Base-by-base conservation (phyloP, 2,329 filamentous ascomycete genomes). In the Paraconiothyrium sp. region DNA sequence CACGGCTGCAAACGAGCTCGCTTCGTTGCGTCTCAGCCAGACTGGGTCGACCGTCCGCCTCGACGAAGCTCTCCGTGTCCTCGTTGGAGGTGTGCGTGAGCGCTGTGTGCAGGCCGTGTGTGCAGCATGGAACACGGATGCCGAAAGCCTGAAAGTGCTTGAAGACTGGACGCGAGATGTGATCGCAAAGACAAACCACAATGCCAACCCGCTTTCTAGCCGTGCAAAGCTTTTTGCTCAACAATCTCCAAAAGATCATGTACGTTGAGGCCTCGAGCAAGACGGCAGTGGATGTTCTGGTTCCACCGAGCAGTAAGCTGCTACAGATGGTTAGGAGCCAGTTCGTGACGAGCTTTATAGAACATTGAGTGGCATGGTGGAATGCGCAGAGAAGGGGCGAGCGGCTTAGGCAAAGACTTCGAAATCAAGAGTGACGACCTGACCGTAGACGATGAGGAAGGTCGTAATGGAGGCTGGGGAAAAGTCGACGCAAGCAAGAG, bases 301-400 rank as follows among this genome's bases (percentile, higher is more conserved):
- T 91, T 27, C 90, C 94, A 20, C 96, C 95, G 5, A 90, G 93
- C 39, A 85, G 90, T 8, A 99, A 98, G 78, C 82, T 97, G 47
- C 83, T 98, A 47, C 92, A 97, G 76, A 93, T 94, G 87, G 93
- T 98, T 16, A 88, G 94, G 66, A 91, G 89, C 66, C 93, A 97
- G 74, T 99, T 99, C 73, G 93, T 97, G 16, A 93, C 91, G 7
- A 97, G 94, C 60, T 82, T 99, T 98, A 98, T 80, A 97, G 97
- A 77, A 93, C 93, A 7, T 82, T 99, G 41, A 96, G 92, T 71
- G 95, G 94, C 24, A 94, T 99, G 89, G 93, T 99, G 1, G 95
- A 98, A 79, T 98, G 97, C 78, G 94, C 95, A 3, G 93, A 98
- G 79, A 88, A 89, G 60, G 86, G 89, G 3, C 78, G 89, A 14